These are phyloP conservation scores for Ettlia oleoabundans DNA, from an alignment of 139 green algal genomes.

Conservation along the genomic window DNA sequence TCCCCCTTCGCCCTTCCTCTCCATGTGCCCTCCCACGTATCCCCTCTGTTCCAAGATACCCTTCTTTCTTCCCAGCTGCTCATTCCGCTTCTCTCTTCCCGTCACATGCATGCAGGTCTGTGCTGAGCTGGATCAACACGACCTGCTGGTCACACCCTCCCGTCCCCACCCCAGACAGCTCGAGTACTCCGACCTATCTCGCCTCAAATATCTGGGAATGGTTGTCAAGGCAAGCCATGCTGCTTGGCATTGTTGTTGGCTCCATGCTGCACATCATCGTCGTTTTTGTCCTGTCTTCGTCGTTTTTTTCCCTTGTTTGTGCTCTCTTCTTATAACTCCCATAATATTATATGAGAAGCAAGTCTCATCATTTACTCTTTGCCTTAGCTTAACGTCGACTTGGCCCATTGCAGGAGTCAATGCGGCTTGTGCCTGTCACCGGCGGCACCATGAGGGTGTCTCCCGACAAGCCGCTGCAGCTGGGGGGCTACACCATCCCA, in stretches of 20 bases:
- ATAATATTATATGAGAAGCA: no score
- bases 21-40: no score
- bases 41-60: no score
- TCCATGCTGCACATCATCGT: no score
- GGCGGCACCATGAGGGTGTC: slow-evolving; percentile 26
- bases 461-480: not conserved
- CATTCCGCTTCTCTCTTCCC: not conserved
- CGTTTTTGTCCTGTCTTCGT: no score
- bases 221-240: not conserved
- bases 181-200: not conserved
- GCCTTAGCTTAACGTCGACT: no score
- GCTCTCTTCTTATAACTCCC: no score
- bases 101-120: not conserved
- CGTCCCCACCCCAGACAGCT: not conserved
- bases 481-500: slow-evolving; percentile 42
- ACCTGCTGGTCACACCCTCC: slow-evolving; percentile 4
- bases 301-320: no score
- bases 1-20: no score
- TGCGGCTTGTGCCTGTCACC: slow-evolving; percentile 44
- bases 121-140: slow-evolving; percentile 15
- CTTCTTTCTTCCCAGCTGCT: no score
- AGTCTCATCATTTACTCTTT: no score
- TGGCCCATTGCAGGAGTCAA: slow-evolving; percentile 25
- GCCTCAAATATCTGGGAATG: not conserved
- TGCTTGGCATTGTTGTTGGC: no score